phyloP scores from a whole-genome alignment of 1,284 basidiomycete species.

The Ustilago shanxiensis region DNA sequence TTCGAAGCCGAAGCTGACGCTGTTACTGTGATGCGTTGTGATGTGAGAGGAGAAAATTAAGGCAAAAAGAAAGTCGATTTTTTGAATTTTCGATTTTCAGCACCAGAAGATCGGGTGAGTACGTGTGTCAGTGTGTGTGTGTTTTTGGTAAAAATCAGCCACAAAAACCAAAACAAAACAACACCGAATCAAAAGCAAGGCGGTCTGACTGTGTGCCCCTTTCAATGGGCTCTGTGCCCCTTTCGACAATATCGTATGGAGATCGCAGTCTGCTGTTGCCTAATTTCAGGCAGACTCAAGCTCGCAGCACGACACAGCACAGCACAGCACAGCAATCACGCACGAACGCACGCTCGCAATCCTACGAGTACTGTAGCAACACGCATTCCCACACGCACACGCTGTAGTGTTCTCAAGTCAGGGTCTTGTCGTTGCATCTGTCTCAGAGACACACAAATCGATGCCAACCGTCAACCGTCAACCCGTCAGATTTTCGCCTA shows the following conservation, averaged over 20 bases:
- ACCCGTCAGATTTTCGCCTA: no score
- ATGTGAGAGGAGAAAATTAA: neutral
- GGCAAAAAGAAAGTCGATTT: neutral
- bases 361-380: neutral
- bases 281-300: no score
- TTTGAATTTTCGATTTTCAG: neutral
- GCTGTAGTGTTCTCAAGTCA: neutral
- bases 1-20: neutral
- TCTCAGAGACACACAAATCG: neutral
- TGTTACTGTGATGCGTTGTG: neutral
- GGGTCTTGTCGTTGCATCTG: neutral
- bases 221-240: neutral
- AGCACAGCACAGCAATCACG: neutral
- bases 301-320: neutral
- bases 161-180: neutral
- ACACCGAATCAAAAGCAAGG: neutral
- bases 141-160: neutral
- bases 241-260: neutral
- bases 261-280: slow-evolving; percentile 10
- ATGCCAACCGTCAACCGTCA: slow-evolving; percentile 4
- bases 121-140: neutral
- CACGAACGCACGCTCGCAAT: neutral
- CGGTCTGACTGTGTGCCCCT: neutral
- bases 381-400: no score
- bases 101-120: no score